phyloP scores from a whole-genome alignment of 805 yeast species.

The Ogataea nakhonphanomensis region DNA sequence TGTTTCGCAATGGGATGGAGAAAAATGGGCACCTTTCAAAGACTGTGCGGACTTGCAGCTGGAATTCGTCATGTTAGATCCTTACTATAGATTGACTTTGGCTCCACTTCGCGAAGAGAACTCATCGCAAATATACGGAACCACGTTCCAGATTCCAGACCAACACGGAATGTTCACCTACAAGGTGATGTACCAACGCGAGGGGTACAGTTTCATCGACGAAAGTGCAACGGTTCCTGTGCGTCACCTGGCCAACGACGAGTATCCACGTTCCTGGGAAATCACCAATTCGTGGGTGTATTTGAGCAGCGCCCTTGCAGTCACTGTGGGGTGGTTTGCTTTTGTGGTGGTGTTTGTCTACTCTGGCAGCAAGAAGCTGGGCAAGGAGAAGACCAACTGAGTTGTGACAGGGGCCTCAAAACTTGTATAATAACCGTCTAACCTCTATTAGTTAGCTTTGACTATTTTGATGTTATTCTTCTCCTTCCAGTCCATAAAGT shows the following conservation, averaged over 20 bases:
- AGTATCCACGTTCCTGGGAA: conserved; percentile 88
- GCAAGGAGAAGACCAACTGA: conserved; percentile 26
- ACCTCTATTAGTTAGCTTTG: conserved; percentile 17
- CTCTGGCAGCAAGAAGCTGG: conserved; percentile 23
- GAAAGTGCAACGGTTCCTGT: conserved; percentile 74
- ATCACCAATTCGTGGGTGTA: conserved; percentile 94
- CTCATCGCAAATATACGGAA: conserved; percentile 47
- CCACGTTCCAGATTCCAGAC: conserved; percentile 76
- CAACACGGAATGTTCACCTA: conserved; percentile 97
- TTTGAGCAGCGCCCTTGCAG: conserved; percentile 64
- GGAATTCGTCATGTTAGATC: conserved; percentile 87
- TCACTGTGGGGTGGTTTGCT: conserved; percentile 70
- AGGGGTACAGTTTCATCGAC: conserved; percentile 66
- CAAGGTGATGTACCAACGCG: conserved; percentile 69
- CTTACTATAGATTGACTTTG: conserved; percentile 81
- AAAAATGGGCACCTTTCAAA: conserved; percentile 66
- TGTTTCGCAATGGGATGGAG: conserved; percentile 44
- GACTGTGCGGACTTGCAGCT: conserved; percentile 65
- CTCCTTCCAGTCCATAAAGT: conserved; percentile 47
- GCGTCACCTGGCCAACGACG: conserved; percentile 94
- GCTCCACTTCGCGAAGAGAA: conserved; percentile 36
- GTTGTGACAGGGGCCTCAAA: not conserved
- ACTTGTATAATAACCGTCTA: conserved; percentile 5
- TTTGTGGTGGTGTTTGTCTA: conserved; percentile 67
- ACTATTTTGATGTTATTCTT: conserved; percentile 50